Percentiles rank a stretch among this genome's conserved stretches.
Conservation (phyloP, 345 rosid species). For the Excoecaria agallocha region DNA sequence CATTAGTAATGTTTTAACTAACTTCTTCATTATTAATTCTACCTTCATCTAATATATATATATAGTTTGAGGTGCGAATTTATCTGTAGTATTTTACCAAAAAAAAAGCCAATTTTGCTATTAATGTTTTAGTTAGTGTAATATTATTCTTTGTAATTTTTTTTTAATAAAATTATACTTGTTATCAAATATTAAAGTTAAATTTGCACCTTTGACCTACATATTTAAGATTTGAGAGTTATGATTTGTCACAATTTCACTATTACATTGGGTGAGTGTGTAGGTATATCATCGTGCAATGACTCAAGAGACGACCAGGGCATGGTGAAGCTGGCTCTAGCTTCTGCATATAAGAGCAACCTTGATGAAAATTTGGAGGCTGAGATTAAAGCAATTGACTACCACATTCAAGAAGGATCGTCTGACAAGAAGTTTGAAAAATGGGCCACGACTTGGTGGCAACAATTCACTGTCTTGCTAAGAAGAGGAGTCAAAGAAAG, state of each 20-base stretch:
- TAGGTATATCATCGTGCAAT: slow-evolving; percentile 38
- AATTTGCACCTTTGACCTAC: too few species aligned
- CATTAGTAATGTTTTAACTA: not conserved
- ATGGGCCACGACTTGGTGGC: slow-evolving; percentile 61
- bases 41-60: not conserved
- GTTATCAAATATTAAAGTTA: too few species aligned
- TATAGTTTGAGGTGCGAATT: too few species aligned
- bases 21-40: not conserved
- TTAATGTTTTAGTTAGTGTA: too few species aligned
- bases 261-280: not conserved
- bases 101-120: too few species aligned
- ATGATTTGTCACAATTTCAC: not conserved
- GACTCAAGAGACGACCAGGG: slow-evolving; percentile 33
- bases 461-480: slow-evolving; percentile 44
- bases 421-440: slow-evolving; percentile 19
- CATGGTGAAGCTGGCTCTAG: slow-evolving; percentile 35
- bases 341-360: slow-evolving; percentile 36
- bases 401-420: slow-evolving; percentile 9
- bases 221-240: too few species aligned
- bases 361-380: slow-evolving; percentile 33
- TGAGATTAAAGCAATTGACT: slow-evolving; percentile 29
- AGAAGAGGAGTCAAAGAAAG: slow-evolving; percentile 52
- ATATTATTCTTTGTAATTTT: too few species aligned
- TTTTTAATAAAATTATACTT: too few species aligned
- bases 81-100: too few species aligned